A percentile compares a stretch with the other conserved stretches of the same genome.
Evolutionary conservation across 179 eudicot species (phyloP).

Genomic region (Vitellaria paradoxa): DNA sequence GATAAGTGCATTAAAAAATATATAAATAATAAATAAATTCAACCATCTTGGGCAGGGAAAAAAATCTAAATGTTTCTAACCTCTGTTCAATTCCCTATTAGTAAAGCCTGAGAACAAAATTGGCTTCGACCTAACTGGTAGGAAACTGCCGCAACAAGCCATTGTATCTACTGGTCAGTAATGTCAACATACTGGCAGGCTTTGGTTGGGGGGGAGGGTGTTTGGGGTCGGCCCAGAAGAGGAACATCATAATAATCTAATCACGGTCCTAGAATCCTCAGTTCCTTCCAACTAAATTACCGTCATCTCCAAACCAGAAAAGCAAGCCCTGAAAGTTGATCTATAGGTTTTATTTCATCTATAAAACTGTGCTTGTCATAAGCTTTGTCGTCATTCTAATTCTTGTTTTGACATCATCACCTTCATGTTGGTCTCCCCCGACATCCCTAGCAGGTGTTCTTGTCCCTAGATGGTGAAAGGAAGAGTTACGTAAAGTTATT

Average conservation of each 20-base stretch:
- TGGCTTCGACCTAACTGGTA: slow-evolving; percentile 16
- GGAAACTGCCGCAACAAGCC: slow-evolving; percentile 11
- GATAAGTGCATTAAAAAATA: background rate
- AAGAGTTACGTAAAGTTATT: slow-evolving; percentile 46
- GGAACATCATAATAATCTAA: slow-evolving; percentile 9
- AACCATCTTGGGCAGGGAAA: background rate
- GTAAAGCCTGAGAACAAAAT: slow-evolving; percentile 30
- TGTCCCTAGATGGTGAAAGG: slow-evolving; percentile 39
- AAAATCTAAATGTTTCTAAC: slow-evolving; percentile 3
- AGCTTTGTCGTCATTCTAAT: slow-evolving; percentile 48
- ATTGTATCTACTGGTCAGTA: background rate
- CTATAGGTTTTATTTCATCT: background rate
- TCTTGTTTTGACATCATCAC: slow-evolving; percentile 25
- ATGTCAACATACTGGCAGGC: slow-evolving; percentile 8
- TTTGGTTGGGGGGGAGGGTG: no score
- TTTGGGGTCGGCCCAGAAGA: background rate
- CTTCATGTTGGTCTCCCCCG: slow-evolving; percentile 36
- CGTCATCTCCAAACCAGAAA: background rate
- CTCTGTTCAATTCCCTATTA: slow-evolving; percentile 6
- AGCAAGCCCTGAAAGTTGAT: background rate
- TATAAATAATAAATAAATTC: background rate
- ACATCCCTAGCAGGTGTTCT: slow-evolving; percentile 26
- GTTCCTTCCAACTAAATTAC: background rate
- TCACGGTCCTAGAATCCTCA: background rate
- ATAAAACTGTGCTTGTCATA: slow-evolving; percentile 45